phyloP scores from a whole-genome alignment of 306 rosid genomes.

The Acacia confusa region DNA sequence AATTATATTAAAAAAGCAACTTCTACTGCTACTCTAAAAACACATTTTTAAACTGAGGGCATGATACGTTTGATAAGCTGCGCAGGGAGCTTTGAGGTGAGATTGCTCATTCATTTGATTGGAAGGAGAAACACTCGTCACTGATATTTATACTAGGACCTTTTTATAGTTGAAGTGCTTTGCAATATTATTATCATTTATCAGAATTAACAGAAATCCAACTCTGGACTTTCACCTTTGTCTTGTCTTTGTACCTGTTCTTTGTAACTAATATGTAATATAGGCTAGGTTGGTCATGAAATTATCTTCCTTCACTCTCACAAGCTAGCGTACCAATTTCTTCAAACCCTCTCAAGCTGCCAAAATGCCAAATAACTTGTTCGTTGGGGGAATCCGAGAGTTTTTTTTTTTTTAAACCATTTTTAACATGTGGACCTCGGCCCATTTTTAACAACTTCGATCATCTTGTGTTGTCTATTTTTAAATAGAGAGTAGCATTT shows the following conservation, averaged over 20 bases:
- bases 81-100: slow-evolving; percentile 11
- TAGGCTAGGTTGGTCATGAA: slow-evolving; percentile 23
- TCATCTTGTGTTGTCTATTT: too few species aligned
- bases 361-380: neutral
- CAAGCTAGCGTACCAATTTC: neutral
- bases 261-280: slow-evolving; percentile 24
- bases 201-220: slow-evolving; percentile 49
- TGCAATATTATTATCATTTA: slow-evolving; percentile 39
- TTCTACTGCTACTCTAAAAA: too few species aligned
- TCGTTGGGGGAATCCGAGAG: neutral
- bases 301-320: neutral
- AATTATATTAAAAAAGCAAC: too few species aligned
- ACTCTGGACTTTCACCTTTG: slow-evolving; percentile 12
- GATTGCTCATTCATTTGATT: slow-evolving; percentile 20
- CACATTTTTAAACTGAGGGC: too few species aligned
- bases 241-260: slow-evolving; percentile 46
- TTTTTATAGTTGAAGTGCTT: too few species aligned
- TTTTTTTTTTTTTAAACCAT: neutral
- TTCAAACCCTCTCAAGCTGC: neutral
- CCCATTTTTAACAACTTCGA: too few species aligned
- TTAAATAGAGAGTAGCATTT: too few species aligned
- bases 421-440: neutral
- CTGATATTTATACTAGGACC: neutral
- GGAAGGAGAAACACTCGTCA: slow-evolving; percentile 19
- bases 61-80: too few species aligned